Percentiles rank a stretch among this genome's conserved stretches.
Evolutionary conservation across 129 eudicot genomes (phyloP).

Genomic region (Flaveria trinervia): DNA sequence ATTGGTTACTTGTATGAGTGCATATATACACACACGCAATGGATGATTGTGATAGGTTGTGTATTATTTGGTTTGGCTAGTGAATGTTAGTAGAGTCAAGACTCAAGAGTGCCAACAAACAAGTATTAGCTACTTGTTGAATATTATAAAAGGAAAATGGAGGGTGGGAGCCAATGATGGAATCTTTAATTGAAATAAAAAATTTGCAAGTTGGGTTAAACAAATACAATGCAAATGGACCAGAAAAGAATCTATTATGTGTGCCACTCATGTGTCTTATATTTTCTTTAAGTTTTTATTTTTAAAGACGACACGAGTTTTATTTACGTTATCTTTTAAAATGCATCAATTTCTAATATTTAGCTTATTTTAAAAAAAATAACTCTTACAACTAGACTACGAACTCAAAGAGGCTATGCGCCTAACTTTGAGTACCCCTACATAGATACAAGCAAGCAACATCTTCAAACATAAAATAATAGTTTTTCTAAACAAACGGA

Average conservation of each 20-base stretch:
- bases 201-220: slow-evolving; percentile 34
- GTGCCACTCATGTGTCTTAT: slow-evolving; percentile 16
- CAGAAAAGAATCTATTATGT: slow-evolving; percentile 36
- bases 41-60: slow-evolving; percentile 20
- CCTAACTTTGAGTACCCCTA: too few relatives aligned
- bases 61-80: slow-evolving; percentile 19
- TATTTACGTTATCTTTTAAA: too few relatives aligned
- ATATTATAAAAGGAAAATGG: slow-evolving; percentile 14
- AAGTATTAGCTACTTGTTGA: slow-evolving; percentile 28
- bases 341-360: too few relatives aligned
- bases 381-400: too few relatives aligned
- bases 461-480: too few relatives aligned
- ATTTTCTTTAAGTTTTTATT: not conserved
- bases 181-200: slow-evolving; percentile 23
- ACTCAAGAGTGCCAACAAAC: slow-evolving; percentile 15
- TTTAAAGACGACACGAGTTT: too few relatives aligned
- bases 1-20: not conserved
- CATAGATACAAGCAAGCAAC: too few relatives aligned
- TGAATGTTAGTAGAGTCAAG: slow-evolving; percentile 28
- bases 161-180: slow-evolving; percentile 35
- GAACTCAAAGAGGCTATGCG: too few relatives aligned
- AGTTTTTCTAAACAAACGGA: too few relatives aligned
- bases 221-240: slow-evolving; percentile 37
- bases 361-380: too few relatives aligned
- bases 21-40: not conserved